Base-by-base conservation (phyloP, 2,329 filamentous ascomycete genomes). In the Sporothrix curviconia region DNA sequence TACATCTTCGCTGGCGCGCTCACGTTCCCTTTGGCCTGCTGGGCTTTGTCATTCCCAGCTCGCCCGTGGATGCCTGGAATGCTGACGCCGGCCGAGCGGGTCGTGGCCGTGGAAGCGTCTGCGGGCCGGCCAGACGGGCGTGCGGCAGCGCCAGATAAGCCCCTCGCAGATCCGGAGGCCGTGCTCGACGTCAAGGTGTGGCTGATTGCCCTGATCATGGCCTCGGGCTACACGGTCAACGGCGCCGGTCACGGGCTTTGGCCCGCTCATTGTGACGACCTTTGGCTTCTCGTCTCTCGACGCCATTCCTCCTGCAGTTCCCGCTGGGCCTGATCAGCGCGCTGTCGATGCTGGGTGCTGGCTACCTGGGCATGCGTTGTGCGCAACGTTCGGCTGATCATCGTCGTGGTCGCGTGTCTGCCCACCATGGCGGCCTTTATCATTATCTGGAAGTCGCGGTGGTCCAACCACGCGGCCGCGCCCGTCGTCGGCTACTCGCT, bases 401-500 rank as follows among this genome's bases (percentile, higher is more conserved):
- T 89, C 69, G 76, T 91, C 1, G 70, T 88, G 4, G 46, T 80
- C 3, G 86, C 83, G 62, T 90, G 86, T 59, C 74, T 91, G 0
- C 87, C 87, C 0, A 86, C 90, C 54, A 88, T 91, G 50, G 85
- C 85, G 0, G 87, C 87, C 1, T 90, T 84, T 65, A 81, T 78
- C 4, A 81, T 90, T 68, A 89, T 92, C 64, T 91, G 87, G 87
- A 87, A 83, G 67, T 81, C 73, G 55, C 66, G 71, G 14, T 84
- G 87, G 88, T 76, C 75, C 7, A 77, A 84, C 61, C 85, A 80
- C 40, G 83, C 86, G 1, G 80, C 80, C 0, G 79, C 82, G 0
- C 87, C 87, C 0, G 83, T 91, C 0, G 78, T 82, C 0, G 87
- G 87, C 0, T 91, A 90, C 67, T 82, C 83, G 0, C 78, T 91